phyloP scores from a whole-genome alignment of 805 yeast species.

The Ogataea haglerorum region DNA sequence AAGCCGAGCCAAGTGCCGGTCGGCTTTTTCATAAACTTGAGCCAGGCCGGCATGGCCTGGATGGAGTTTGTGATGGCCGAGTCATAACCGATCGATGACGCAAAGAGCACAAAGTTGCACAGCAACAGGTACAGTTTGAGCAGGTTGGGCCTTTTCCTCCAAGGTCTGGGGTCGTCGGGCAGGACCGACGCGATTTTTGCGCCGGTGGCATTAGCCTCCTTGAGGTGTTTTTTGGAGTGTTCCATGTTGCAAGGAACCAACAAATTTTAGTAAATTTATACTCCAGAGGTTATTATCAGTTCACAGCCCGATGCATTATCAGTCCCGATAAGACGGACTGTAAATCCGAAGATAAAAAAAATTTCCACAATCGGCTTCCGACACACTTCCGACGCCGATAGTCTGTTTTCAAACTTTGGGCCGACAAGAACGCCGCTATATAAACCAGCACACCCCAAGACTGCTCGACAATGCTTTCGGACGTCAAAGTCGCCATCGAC shows the following conservation, averaged over 20 bases:
- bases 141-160: conserved; percentile 20
- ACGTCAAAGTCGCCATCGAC: conserved; percentile 15
- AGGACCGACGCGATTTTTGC: conserved; percentile 14
- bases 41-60: conserved; percentile 19
- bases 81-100: conserved; percentile 21
- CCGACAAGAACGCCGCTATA: neutral
- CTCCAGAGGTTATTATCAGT: neutral
- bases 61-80: conserved; percentile 20
- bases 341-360: neutral
- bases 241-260: conserved; percentile 1
- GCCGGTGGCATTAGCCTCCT: conserved; percentile 12
- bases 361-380: neutral
- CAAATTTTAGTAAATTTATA: neutral
- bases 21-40: conserved; percentile 16
- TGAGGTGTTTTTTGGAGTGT: neutral
- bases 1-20: conserved; percentile 21
- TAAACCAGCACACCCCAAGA: neutral
- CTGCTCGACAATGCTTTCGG: neutral
- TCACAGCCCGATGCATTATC: neutral
- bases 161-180: conserved; percentile 17
- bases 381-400: neutral
- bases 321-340: neutral
- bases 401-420: no score
- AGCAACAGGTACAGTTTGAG: conserved; percentile 13
- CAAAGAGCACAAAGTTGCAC: conserved; percentile 16